These are phyloP conservation scores for Podila minutissima DNA, from an alignment of 192 early-diverging fungal genomes.

Conservation along the genomic window DNA sequence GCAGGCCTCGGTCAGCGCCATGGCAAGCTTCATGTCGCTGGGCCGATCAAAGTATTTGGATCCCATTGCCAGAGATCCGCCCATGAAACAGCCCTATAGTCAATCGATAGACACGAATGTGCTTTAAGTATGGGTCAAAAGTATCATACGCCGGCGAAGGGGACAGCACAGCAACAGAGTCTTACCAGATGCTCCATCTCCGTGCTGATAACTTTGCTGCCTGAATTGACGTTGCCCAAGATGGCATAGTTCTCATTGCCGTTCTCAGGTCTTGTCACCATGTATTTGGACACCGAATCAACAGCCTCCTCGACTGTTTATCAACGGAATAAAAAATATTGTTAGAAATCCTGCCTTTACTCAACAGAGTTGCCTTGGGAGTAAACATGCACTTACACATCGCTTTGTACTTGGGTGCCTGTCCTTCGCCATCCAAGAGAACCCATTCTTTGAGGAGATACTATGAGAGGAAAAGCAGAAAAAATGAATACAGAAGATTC, in stretches of 20 bases:
- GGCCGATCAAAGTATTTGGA: conserved; percentile 54
- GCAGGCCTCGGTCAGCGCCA: conserved; percentile 55
- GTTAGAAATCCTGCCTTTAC: not conserved
- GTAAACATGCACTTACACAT: conserved; percentile 28
- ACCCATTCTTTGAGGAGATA: conserved; percentile 70
- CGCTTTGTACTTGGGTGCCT: conserved; percentile 32
- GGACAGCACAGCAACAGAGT: not conserved
- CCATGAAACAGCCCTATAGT: conserved; percentile 63
- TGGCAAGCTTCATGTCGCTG: conserved; percentile 46
- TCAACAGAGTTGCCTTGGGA: not conserved
- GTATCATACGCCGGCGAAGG: not conserved
- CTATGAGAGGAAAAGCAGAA: conserved; percentile 2
- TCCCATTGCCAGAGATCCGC: conserved; percentile 58
- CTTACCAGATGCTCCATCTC: conserved; percentile 53
- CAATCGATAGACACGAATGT: not conserved
- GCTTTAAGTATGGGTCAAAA: not conserved
- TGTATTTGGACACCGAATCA: conserved; percentile 39
- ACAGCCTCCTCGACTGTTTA: conserved; percentile 32
- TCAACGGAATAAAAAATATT: not conserved
- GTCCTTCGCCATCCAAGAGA: conserved; percentile 34
- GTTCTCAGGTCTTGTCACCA: conserved; percentile 22
- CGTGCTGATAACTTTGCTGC: conserved; percentile 4
- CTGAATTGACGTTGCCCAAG: conserved; percentile 18
- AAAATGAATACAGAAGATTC: too few species aligned
- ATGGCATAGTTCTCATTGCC: conserved; percentile 20